These are phyloP conservation scores for Aspergillus quadricinctus DNA, from an alignment of 2,329 filamentous ascomycete genomes.

Conservation along the genomic window DNA sequence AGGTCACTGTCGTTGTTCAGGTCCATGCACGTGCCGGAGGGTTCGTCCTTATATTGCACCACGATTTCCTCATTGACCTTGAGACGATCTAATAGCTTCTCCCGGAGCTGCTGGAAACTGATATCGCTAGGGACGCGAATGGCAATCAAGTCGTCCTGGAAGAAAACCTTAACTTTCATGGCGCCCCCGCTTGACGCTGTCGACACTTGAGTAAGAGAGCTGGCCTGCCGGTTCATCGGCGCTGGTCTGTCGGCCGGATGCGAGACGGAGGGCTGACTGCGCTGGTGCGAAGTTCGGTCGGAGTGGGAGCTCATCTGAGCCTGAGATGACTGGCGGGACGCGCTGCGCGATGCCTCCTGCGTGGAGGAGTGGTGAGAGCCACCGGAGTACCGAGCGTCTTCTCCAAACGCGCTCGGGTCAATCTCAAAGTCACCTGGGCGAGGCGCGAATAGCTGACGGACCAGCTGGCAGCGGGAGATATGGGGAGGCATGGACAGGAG, in stretches of 20 bases:
- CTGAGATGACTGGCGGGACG: constrained; percentile 62
- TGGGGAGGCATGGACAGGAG: constrained; percentile 76
- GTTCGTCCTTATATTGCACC: constrained; percentile 82
- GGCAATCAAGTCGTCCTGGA: constrained; percentile 84
- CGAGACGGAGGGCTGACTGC: constrained; percentile 29
- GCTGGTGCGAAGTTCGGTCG: constrained; percentile 39
- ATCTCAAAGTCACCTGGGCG: constrained; percentile 91
- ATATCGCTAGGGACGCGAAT: constrained; percentile 83
- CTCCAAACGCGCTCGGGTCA: constrained; percentile 60
- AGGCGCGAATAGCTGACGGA: constrained; percentile 86
- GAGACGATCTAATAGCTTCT: constrained; percentile 79
- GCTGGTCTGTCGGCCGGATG: constrained; percentile 37
- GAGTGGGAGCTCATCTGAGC: constrained; percentile 55
- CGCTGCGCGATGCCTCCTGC: constrained; percentile 56
- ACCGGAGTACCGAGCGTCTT: constrained; percentile 71
- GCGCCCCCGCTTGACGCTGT: constrained; percentile 42
- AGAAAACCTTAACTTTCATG: constrained; percentile 94
- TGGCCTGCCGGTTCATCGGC: constrained; percentile 46
- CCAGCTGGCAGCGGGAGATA: constrained; percentile 77
- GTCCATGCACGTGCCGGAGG: constrained; percentile 67
- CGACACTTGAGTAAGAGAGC: constrained; percentile 49
- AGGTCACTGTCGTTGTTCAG: constrained; percentile 78
- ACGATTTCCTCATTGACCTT: constrained; percentile 73
- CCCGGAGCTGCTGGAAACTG: constrained; percentile 69
- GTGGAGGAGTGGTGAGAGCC: constrained; percentile 64